Base-by-base conservation (phyloP, 768 basidiomycete species). In the Leccinum imitatum region DNA sequence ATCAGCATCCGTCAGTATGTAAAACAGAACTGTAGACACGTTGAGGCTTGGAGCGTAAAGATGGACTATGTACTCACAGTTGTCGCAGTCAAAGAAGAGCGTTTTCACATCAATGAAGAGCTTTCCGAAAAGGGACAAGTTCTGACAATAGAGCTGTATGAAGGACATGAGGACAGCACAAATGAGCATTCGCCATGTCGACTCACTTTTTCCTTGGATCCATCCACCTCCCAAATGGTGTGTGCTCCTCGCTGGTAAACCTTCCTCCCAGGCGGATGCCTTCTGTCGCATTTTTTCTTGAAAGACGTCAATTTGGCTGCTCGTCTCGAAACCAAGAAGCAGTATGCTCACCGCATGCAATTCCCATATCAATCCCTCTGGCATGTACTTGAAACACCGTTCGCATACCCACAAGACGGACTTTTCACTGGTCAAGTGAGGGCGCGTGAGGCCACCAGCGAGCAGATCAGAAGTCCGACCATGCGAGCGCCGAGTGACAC, bases 41-140 rank as follows among this genome's bases (percentile, higher is more conserved):
- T 25, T 57, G 17, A 59, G 56, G 6, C 2, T 19, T 4, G 37
- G 13, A 27, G 15, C 19, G 46, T 8, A 14, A 11, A 53, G 23
- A 59, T 30, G 21, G 33, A 4, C 4, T n/a, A 27, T 19, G 13
- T 3, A 67, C 89, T 61, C 63, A 91, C 93, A 92, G 66, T 90
- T 91, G 65, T 93, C 90, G 60, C 85, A 87, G 67, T 95, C 93
- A 68, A 93, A 96, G 75, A 92, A 95, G 15, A 95, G 76, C 11
- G 95, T 96, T 76, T 99, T 99, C 63, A 95, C 90, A 68, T 98
- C 97, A 68, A 98, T 98, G 73, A 99, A 98, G n/a, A 98, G 80
- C 74, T 98, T 98, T 31, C 95, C 96, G 69, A 98, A 98, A 7
- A 98, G 80, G 17, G 94, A 90, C 31, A 99, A 78, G 69, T 96